Percentiles rank a stretch among this genome's conserved stretches.
These are phyloP conservation scores for Colletotrichum agaves DNA, from an alignment of 2,329 filamentous ascomycete genomes.

Conservation along the genomic window DNA sequence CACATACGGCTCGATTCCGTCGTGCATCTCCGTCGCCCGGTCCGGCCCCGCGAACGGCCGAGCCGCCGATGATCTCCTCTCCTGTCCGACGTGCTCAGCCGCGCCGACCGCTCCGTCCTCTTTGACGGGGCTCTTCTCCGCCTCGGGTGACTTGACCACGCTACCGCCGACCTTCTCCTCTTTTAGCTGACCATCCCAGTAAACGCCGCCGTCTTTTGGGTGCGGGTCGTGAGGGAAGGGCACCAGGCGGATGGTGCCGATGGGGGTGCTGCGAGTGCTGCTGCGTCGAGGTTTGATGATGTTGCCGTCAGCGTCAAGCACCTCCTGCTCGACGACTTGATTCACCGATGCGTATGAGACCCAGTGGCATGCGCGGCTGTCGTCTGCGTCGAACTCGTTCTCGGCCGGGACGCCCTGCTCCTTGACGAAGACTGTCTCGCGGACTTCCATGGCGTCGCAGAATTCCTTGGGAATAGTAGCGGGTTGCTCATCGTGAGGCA, in stretches of 20 bases:
- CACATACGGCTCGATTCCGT: conserved; percentile 78
- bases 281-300: conserved; percentile 55
- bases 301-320: conserved; percentile 55
- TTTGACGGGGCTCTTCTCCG: neutral
- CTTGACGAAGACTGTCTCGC: conserved; percentile 68
- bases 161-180: conserved; percentile 40
- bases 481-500: conserved; percentile 56
- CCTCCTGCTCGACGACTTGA: conserved; percentile 54
- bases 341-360: conserved; percentile 80
- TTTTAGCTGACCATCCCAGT: conserved; percentile 56
- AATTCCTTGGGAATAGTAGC: conserved; percentile 64
- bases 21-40: conserved; percentile 62
- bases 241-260: conserved; percentile 83
- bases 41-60: conserved; percentile 45
- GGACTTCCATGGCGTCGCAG: conserved; percentile 71
- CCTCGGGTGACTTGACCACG: conserved; percentile 39
- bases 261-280: conserved; percentile 61
- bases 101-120: conserved; percentile 37
- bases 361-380: conserved; percentile 85
- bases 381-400: conserved; percentile 84
- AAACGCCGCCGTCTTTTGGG: conserved; percentile 61
- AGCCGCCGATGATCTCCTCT: conserved; percentile 9
- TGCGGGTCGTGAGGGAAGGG: conserved; percentile 81
- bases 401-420: conserved; percentile 70
- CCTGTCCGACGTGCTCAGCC: conserved; percentile 39